These are phyloP conservation scores for Neurospora cerealis DNA, from an alignment of 495 filamentous ascomycete species.

Conservation along the genomic window DNA sequence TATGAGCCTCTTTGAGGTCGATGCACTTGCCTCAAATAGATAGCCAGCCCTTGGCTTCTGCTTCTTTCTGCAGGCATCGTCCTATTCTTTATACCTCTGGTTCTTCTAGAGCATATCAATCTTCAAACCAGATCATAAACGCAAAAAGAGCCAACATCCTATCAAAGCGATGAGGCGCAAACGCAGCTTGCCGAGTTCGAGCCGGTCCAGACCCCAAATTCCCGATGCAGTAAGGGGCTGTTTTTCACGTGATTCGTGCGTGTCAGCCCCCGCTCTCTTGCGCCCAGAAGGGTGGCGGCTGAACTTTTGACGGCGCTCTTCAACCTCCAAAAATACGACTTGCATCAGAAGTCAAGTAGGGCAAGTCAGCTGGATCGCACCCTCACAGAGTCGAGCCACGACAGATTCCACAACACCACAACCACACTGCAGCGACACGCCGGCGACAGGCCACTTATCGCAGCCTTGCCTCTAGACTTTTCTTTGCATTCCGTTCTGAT, in stretches of 20 bases:
- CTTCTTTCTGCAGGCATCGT: neutral
- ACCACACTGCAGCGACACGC: neutral
- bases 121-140: neutral
- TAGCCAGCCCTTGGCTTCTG: neutral
- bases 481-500: neutral
- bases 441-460: neutral
- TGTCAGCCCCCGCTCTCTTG: constrained; percentile 6
- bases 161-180: neutral
- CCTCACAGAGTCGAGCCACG: neutral
- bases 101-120: neutral
- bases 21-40: neutral
- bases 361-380: neutral
- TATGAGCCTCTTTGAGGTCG: neutral
- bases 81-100: neutral
- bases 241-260: constrained; percentile 6
- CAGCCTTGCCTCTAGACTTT: neutral
- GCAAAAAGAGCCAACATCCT: neutral
- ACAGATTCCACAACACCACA: neutral
- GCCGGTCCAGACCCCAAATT: neutral
- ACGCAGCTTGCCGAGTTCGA: neutral
- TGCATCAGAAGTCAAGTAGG: neutral
- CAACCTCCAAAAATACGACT: constrained; percentile 6
- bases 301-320: constrained; percentile 1
- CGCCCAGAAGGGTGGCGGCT: constrained; percentile 4
- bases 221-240: neutral